Evolutionary conservation across 1,139 yeast species (phyloP), one percentile per base, ranked within the genome.

Genomic region (Hyphopichia buzzinii): DNA sequence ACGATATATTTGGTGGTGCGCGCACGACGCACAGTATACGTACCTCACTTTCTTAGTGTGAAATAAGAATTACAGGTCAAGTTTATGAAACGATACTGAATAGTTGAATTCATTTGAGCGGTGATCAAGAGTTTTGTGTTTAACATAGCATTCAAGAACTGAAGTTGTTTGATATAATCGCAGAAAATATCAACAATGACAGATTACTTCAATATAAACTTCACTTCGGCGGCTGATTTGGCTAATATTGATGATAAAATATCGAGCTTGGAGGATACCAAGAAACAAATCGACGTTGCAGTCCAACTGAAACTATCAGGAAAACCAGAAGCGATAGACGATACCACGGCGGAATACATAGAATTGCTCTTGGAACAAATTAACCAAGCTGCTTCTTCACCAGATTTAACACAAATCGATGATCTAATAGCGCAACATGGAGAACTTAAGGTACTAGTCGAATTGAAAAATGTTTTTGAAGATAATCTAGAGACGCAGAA

Each of bases 211-310:
- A 64, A 67, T 44, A 46, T 51, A 13, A 51, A 50, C 36, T 52
- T 63, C 37, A 46, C 62, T 8, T 47, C 59, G 2, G 29, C 64
- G 8, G 52, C 44, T 10, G 72, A 65, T 41, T 49, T 67, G 37
- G 47, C 41, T 7, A 38, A 28, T 4, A 33, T 65, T 4, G 60
- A 59, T 31, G 39, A 39, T 3, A 47, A 40, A 26, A 49, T 62
- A 11, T 35, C 44, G 2, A 52, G 47, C 16, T 47, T 63, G n/a
- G 52, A 50, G 30, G 38, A 39, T 4, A 31, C 40, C 16, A 47
- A 50, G 24, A 25, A 29, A 4, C 36, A 41, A 16, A 43, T 54
- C 12, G 31, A 31, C 4, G 13, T 19, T 11, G 39, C 47, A 6
- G 33, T 42, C 7, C 35, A 37, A 8, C 32, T 38, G 10, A 31